Evolutionary conservation across 331 rosid genomes (phyloP).

Genomic region (Dryas integrifolia): DNA sequence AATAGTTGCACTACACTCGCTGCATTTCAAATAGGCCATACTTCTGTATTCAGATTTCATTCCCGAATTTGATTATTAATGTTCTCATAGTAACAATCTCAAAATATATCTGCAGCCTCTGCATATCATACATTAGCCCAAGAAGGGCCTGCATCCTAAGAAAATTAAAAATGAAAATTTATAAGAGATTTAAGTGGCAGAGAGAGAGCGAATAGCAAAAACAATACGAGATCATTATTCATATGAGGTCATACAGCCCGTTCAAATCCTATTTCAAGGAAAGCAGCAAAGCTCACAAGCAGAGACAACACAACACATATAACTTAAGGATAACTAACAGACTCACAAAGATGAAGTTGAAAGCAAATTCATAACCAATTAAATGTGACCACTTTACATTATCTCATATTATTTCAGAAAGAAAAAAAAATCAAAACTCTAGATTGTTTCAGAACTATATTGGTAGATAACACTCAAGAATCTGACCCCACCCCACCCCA

Average conservation of each 20-base stretch:
- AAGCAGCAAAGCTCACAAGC: constrained; percentile 3
- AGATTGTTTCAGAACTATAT: neutral
- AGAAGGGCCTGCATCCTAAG: neutral
- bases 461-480: neutral
- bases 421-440: neutral
- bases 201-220: neutral
- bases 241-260: neutral
- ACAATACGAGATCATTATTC: neutral
- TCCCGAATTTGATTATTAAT: neutral
- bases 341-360: neutral
- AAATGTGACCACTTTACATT: neutral
- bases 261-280: neutral
- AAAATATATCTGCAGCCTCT: neutral
- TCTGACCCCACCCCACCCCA: no score
- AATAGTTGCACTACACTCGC: neutral
- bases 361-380: neutral
- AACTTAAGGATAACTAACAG: neutral
- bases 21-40: neutral
- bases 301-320: neutral
- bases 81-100: neutral
- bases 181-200: neutral
- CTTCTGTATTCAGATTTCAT: neutral
- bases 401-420: neutral
- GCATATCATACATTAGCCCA: neutral
- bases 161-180: neutral